Percentiles rank a stretch among this genome's conserved stretches.
Conservation (phyloP, 1,284 basidiomycete species). For the Pterula multifida region DNA sequence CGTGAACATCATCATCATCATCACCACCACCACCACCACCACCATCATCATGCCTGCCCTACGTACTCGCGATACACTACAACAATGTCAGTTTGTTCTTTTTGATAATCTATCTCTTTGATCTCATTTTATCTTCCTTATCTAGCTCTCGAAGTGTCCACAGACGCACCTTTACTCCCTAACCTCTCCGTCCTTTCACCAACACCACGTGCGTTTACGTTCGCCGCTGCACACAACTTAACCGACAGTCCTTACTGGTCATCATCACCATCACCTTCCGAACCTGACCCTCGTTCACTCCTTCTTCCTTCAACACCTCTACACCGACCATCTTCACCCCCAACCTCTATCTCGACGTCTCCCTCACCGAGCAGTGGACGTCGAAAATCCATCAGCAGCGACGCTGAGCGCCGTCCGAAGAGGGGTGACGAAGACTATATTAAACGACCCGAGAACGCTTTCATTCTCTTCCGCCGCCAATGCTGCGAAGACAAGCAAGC, state of each 20-base stretch:
- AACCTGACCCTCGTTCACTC: constrained; percentile 47
- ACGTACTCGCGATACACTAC: constrained; percentile 59
- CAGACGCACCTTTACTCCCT: constrained; percentile 47
- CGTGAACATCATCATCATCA: constrained; percentile 12
- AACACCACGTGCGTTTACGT: constrained; percentile 65
- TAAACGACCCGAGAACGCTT: constrained; percentile 71
- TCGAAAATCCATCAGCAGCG: constrained; percentile 46
- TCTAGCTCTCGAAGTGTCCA: constrained; percentile 64
- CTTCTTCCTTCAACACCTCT: constrained; percentile 27
- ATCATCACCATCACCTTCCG: constrained; percentile 54
- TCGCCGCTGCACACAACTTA: constrained; percentile 41
- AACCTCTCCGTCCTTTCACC: constrained; percentile 56
- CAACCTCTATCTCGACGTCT: constrained; percentile 38
- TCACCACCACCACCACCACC: too few relatives aligned
- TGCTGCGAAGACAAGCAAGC: constrained; percentile 59
- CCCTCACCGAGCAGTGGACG: constrained; percentile 35
- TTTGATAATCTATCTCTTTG: constrained; percentile 6
- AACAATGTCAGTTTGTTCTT: constrained; percentile 37
- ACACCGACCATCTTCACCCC: constrained; percentile 11
- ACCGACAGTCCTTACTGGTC: constrained; percentile 53
- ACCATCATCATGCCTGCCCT: constrained; percentile 59
- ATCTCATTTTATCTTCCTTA: constrained; percentile 16
- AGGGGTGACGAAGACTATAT: constrained; percentile 72
- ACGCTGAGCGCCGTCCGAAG: constrained; percentile 56
- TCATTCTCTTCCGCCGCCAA: constrained; percentile 68